A percentile compares a stretch with the other conserved stretches of the same genome.
Evolutionary conservation across 192 early-diverging fungal species (phyloP).

Genomic region (Rhizophagus sp.): DNA sequence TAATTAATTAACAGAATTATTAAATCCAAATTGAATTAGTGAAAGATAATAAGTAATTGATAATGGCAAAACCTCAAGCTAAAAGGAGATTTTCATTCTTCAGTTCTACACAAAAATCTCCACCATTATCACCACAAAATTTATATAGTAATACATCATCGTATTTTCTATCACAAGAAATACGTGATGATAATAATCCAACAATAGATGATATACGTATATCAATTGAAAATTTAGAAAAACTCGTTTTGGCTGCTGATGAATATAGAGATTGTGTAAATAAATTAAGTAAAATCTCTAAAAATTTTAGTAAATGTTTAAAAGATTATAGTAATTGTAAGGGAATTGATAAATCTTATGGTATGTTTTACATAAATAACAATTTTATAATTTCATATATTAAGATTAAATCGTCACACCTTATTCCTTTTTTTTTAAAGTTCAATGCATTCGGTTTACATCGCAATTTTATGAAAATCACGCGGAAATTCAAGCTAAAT

Average conservation of each 20-base stretch:
- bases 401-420: not conserved
- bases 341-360: slow-evolving; percentile 43
- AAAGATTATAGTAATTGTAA: slow-evolving; percentile 43
- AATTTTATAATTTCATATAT: not conserved
- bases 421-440: slow-evolving; percentile 12
- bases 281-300: slow-evolving; percentile 43
- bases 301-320: slow-evolving; percentile 38
- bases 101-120: not conserved
- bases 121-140: not conserved
- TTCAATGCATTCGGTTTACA: slow-evolving; percentile 42
- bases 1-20: too few species aligned
- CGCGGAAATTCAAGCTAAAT: slow-evolving; percentile 41
- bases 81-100: slow-evolving; percentile 23
- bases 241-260: slow-evolving; percentile 37
- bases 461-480: slow-evolving; percentile 48
- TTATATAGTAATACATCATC: not conserved
- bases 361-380: slow-evolving; percentile 24
- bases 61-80: not conserved
- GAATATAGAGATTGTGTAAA: slow-evolving; percentile 37
- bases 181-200: not conserved
- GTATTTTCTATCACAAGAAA: not conserved
- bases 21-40: too few species aligned
- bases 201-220: slow-evolving; percentile 33
- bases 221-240: slow-evolving; percentile 39
- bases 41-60: not conserved